phyloP scores from a whole-genome alignment of 805 yeast species.

The Nakazawaea ishiwadae region DNA sequence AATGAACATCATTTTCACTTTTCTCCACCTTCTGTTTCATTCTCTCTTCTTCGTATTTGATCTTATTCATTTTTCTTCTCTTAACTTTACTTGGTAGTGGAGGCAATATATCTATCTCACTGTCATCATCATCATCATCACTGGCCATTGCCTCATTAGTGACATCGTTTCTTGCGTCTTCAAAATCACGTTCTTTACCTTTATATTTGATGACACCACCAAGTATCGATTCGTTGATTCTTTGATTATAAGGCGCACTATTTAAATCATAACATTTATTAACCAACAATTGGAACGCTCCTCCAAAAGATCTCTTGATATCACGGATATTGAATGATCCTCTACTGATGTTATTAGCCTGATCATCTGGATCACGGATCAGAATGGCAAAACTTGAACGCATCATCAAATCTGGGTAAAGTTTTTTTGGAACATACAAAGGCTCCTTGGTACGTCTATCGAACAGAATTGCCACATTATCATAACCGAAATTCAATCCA shows the following conservation, averaged over 20 bases:
- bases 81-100: slow-evolving; percentile 21
- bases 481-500: slow-evolving; percentile 86
- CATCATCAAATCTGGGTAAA: slow-evolving; percentile 45
- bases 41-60: slow-evolving; percentile 19
- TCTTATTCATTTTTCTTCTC: slow-evolving; percentile 16
- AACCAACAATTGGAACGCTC: slow-evolving; percentile 75
- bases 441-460: slow-evolving; percentile 45
- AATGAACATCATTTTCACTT: slow-evolving; percentile 34
- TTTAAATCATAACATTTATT: slow-evolving; percentile 74
- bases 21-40: slow-evolving; percentile 29
- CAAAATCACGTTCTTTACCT: slow-evolving; percentile 73
- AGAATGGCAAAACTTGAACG: slow-evolving; percentile 61
- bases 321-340: slow-evolving; percentile 79
- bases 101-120: slow-evolving; percentile 20
- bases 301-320: slow-evolving; percentile 80
- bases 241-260: slow-evolving; percentile 55
- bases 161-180: slow-evolving; percentile 65
- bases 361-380: slow-evolving; percentile 87
- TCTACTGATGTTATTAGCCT: slow-evolving; percentile 76
- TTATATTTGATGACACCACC: slow-evolving; percentile 75
- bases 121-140: slow-evolving; percentile 23
- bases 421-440: slow-evolving; percentile 53
- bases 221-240: slow-evolving; percentile 68
- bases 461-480: slow-evolving; percentile 66
- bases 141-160: slow-evolving; percentile 50